Evolutionary conservation across 2,329 filamentous ascomycete genomes (phyloP).

Genomic region (Thielaviopsis euricoi): DNA sequence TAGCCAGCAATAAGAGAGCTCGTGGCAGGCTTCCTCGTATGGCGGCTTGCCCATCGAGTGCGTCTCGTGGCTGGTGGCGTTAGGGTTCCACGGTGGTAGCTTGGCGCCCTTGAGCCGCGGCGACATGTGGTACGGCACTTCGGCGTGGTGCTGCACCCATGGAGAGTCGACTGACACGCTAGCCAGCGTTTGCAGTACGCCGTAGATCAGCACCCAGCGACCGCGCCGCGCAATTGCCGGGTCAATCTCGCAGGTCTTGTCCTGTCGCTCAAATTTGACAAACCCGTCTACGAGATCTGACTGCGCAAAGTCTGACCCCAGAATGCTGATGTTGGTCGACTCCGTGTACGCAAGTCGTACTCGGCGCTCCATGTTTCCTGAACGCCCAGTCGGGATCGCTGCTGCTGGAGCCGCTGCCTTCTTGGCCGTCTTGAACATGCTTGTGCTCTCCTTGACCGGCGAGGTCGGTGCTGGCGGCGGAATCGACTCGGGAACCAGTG

Average conservation of each 20-base stretch:
- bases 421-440: conserved; percentile 14
- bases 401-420: conserved; percentile 12
- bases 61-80: conserved; percentile 1
- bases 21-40: conserved; percentile 26
- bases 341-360: conserved; percentile 42
- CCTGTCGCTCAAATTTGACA: conserved; percentile 37
- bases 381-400: conserved; percentile 7
- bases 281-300: conserved; percentile 40
- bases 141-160: conserved; percentile 32
- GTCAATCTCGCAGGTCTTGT: conserved; percentile 32
- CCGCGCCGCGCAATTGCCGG: conserved; percentile 38
- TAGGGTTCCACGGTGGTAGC: conserved; percentile 37
- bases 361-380: conserved; percentile 28
- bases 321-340: conserved; percentile 40
- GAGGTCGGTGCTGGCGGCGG: conserved; percentile 15
- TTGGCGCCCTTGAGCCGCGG: conserved; percentile 33
- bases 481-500: conserved; percentile 41
- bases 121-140: conserved; percentile 40
- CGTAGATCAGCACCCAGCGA: conserved; percentile 45
- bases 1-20: conserved; percentile 36
- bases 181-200: conserved; percentile 41
- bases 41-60: neutral
- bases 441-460: neutral
- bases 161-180: conserved; percentile 41
- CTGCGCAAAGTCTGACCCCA: conserved; percentile 33